Evolutionary conservation across 2,329 filamentous ascomycete genomes (phyloP).

Genomic region (Xylariaceae sp.): DNA sequence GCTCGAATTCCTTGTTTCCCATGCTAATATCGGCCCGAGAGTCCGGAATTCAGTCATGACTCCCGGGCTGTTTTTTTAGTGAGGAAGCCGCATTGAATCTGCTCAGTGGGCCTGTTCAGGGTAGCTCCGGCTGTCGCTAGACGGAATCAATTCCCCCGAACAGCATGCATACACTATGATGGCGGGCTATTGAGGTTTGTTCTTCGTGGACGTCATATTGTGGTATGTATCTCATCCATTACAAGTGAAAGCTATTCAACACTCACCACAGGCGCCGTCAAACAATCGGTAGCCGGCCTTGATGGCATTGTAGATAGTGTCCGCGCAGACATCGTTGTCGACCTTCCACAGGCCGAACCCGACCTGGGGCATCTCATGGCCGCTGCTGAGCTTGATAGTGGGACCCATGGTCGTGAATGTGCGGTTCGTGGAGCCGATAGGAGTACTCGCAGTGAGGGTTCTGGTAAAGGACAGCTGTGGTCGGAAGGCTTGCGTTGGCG

Average conservation of each 20-base stretch:
- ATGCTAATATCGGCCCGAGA: too few species aligned
- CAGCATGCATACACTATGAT: too few species aligned
- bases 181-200: too few species aligned
- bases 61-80: not conserved
- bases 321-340: conserved; percentile 65
- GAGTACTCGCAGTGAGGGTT: not conserved
- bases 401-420: conserved; percentile 30
- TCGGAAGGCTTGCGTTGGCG: too few species aligned
- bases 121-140: conserved; percentile 4
- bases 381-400: conserved; percentile 60
- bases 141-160: conserved; percentile 11
- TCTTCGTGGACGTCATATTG: too few species aligned
- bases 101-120: not conserved
- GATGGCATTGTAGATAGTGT: conserved; percentile 73
- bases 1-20: too few species aligned
- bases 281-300: conserved; percentile 59
- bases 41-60: too few species aligned
- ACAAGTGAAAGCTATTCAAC: too few species aligned
- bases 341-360: conserved; percentile 85
- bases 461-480: too few species aligned
- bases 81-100: not conserved
- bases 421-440: not conserved
- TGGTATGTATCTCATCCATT: too few species aligned
- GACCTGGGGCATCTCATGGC: conserved; percentile 68
- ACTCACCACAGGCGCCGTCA: conserved; percentile 57